Evolutionary conservation across 1,284 basidiomycete species (phyloP), one percentile per base, ranked within the genome.

Genomic region (Rhizoctonia solani): DNA sequence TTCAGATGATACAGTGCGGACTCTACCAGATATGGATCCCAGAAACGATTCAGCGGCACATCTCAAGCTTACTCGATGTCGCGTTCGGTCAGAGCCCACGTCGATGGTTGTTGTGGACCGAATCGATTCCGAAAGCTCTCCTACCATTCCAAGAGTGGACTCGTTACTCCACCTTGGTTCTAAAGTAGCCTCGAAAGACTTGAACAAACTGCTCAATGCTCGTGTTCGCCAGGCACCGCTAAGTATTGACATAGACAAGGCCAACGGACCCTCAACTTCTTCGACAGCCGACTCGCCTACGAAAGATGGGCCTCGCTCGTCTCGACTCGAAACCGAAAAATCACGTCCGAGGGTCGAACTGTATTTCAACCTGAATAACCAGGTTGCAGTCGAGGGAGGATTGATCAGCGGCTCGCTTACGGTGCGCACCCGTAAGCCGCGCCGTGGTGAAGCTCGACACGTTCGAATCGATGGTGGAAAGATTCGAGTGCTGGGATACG

Each of bases 401-500:
- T 81, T 83, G 70, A 77, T 97, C 46, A 83, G 84, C 54, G 95
- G 95, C 0, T 78, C 83, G 42, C 79, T 96, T 77, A 85, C 88
- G 68, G 78, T 97, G 54, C 82, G 82, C 29, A 82, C 96, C 5
- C 82, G 84, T 46, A 84, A 85, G 59, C 78, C 79, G 16, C 82
- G 84, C 63, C 84, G 81, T 74, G 86, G 83, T 69, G 86, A 88
- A 68, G 59, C 37, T 1, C 77, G 82, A 0, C 81, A 83, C 25
- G 76, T 96, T 2, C 80, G 87, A 69, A 79, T 97, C 4, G 87
- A 87, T 27, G 87, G 85, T 58, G 92, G 88, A 4, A 96, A 95
- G 79, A 78, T 96, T 37, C 83, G 93, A 42, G 82, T 96, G 14
- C 83, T 97, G 55, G 95, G 95, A 0, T 96, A 94, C 74, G 95